phyloP scores from a whole-genome alignment of 108 stramenopile species.

The Skeletonema potamos region DNA sequence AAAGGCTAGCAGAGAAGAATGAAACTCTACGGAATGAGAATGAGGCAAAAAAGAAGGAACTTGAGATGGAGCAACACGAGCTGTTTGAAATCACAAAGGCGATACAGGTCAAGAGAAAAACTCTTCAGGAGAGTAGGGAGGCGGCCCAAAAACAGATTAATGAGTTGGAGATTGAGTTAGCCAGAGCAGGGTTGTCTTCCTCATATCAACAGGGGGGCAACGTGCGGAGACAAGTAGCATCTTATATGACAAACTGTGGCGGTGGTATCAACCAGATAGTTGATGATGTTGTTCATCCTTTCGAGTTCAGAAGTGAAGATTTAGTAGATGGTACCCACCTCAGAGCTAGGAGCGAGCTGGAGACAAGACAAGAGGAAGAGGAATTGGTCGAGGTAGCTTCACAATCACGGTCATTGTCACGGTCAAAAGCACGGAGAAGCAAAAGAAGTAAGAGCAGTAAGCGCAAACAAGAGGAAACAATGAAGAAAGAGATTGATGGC shows the following conservation, averaged over 20 bases:
- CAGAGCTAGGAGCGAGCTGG: too few relatives aligned
- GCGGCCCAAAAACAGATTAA: conserved; percentile 16
- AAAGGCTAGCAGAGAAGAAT: conserved; percentile 22
- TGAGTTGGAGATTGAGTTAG: conserved; percentile 19
- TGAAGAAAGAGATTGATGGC: conserved; percentile 3
- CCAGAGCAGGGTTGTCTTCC: neutral
- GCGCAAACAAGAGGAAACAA: conserved; percentile 6
- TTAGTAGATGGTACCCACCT: too few relatives aligned
- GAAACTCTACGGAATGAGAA: conserved; percentile 3
- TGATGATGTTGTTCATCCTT: neutral
- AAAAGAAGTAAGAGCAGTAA: conserved; percentile 6
- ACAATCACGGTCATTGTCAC: neutral
- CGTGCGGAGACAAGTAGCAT: neutral
- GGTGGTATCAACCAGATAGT: neutral
- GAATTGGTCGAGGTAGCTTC: neutral
- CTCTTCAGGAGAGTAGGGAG: conserved; percentile 21
- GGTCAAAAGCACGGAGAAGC: conserved; percentile 16
- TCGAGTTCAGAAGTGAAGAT: neutral
- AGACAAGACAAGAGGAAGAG: neutral
- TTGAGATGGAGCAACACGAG: conserved; percentile 23
- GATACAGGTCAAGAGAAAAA: conserved; percentile 24
- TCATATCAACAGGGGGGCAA: too few relatives aligned
- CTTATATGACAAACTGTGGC: neutral
- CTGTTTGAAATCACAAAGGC: conserved; percentile 12
- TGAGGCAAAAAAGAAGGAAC: conserved; percentile 10